Evolutionary conservation across 2,329 filamentous ascomycete species (phyloP).

Genomic region (Penicillium nordicum): DNA sequence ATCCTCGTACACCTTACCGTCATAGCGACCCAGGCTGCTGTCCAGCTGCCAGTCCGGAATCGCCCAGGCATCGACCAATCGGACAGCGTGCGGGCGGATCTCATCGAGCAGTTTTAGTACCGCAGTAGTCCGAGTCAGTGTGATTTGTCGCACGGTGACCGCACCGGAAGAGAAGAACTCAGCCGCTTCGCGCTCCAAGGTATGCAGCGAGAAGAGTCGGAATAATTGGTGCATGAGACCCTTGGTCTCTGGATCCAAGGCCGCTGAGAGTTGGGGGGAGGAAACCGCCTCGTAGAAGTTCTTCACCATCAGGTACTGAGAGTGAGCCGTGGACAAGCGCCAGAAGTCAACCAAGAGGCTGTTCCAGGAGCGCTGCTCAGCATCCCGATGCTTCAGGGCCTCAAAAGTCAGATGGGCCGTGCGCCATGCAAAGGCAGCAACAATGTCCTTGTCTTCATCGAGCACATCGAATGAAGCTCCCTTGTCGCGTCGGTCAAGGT

Average conservation of each 20-base stretch:
- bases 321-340: constrained; percentile 70
- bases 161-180: constrained; percentile 71
- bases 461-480: constrained; percentile 73
- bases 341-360: constrained; percentile 74
- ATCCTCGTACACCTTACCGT: constrained; percentile 75
- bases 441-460: constrained; percentile 66
- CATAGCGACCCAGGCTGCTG: constrained; percentile 64
- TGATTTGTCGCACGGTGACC: constrained; percentile 69
- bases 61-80: constrained; percentile 69
- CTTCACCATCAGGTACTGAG: constrained; percentile 74
- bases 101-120: constrained; percentile 69
- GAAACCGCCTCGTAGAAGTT: constrained; percentile 72
- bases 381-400: constrained; percentile 68
- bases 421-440: constrained; percentile 72
- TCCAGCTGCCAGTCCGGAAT: constrained; percentile 78
- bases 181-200: constrained; percentile 64
- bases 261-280: constrained; percentile 49
- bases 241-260: constrained; percentile 57
- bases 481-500: constrained; percentile 63
- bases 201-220: constrained; percentile 63
- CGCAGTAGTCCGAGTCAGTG: constrained; percentile 62
- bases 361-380: constrained; percentile 74
- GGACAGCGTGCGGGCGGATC: constrained; percentile 68
- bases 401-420: constrained; percentile 72
- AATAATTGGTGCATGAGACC: constrained; percentile 63